A percentile compares a stretch with the other conserved stretches of the same genome.
phyloP scores from a whole-genome alignment of 331 rosid species.

The Dryas integrifolia region DNA sequence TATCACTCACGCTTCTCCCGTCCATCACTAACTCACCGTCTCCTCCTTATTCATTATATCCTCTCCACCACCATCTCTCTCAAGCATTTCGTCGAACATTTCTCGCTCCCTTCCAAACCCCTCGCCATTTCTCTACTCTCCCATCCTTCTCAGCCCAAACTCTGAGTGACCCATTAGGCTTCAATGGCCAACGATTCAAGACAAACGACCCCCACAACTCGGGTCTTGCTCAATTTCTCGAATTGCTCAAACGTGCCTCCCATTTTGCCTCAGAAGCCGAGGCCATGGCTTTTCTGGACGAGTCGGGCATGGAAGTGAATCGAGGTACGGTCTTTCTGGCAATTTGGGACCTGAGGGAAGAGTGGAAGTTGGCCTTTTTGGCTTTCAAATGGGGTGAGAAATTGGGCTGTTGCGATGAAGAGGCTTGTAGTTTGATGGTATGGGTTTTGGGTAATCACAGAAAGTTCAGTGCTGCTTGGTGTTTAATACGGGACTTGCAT shows the following conservation, averaged over 20 bases:
- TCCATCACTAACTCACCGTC: conserved; percentile 11
- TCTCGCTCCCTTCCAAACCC: conserved; percentile 27
- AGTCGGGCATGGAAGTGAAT: conserved; percentile 41
- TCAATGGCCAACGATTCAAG: conserved; percentile 20
- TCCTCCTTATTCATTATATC: neutral
- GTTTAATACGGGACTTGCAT: conserved; percentile 68
- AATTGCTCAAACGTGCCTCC: conserved; percentile 38
- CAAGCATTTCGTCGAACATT: conserved; percentile 60
- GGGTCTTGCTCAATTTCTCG: conserved; percentile 38
- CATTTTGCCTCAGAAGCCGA: conserved; percentile 45
- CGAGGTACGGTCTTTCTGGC: conserved; percentile 42
- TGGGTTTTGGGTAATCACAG: conserved; percentile 74
- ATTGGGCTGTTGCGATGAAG: conserved; percentile 51
- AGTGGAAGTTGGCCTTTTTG: conserved; percentile 55
- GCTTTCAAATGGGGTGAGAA: conserved; percentile 67
- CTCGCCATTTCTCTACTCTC: conserved; percentile 26
- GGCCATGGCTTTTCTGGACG: conserved; percentile 41
- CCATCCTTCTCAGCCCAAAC: conserved; percentile 27
- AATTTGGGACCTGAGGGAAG: conserved; percentile 68
- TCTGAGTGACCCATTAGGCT: conserved; percentile 26
- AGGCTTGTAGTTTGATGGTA: conserved; percentile 60
- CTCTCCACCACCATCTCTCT: conserved; percentile 28
- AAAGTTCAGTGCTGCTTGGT: conserved; percentile 74
- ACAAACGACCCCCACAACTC: conserved; percentile 22
- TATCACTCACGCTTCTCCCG: conserved; percentile 3